Evolutionary conservation across 2,329 filamentous ascomycete genomes (phyloP), one percentile per base, ranked within the genome.

Genomic region (Tympanopsis confertula): DNA sequence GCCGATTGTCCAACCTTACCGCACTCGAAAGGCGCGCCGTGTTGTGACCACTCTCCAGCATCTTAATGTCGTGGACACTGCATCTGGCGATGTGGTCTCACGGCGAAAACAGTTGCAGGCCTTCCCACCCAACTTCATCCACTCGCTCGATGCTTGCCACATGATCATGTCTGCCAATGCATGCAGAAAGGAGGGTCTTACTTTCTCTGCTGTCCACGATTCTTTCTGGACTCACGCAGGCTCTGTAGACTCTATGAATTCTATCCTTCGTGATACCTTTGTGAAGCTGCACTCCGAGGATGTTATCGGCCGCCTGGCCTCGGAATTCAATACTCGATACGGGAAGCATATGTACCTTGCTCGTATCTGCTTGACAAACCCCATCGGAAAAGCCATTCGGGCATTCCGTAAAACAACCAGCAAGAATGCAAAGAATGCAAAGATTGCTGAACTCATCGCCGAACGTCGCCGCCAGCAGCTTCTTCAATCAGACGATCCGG

Each of bases 151-250:
- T 55, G 91, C 91, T 5, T 94, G 86, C n/a, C 91, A 98, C 60
- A 98, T 98, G 91, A 69, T 95, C 39, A 69, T 98, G 18, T 94
- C 87, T 1, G 91, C 91, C 1, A 65, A 93, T 38, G 82, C 86
- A 51, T 94, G 87, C 54, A 62, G 82, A 46, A 77, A 86, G 41
- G 62, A 75, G 4, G 86, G 86, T 0, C 69, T 98, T 10, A 74
- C 76, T 13, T 98, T 98, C 56, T 89, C 91, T 4, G 86, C 87
- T 14, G 89, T 98, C 1, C 91, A 98, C 59, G 91, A 98, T 62
- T 96, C 89, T 2, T 98, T 98, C 67, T 98, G 91, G 91, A 96
- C 91, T 0, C 91, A 98, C 53, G 87, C 91, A 4, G 71, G 72
- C 30, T 88, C 96, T 51, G 68, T 96, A 24, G 80, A 91, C 45